Evolutionary conservation across 176 grass and related monocot genomes (phyloP).

Genomic region (Oryza glaberrima): DNA sequence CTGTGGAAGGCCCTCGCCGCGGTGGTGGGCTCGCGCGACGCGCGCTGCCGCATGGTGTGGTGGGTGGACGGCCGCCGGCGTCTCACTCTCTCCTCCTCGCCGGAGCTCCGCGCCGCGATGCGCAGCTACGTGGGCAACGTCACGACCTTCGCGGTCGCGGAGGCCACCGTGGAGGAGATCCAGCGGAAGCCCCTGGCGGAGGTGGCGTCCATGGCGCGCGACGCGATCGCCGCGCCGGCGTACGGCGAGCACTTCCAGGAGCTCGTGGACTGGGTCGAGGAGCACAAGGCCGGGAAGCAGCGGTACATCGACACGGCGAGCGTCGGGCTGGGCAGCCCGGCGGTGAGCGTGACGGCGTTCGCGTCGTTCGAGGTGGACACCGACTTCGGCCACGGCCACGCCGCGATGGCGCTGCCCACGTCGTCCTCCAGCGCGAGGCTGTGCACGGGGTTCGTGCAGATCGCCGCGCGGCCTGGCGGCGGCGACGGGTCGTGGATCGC

Average conservation of each 20-base stretch:
- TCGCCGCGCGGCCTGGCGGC: neutral
- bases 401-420: conserved; percentile 19
- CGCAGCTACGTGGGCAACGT: conserved; percentile 47
- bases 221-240: conserved; percentile 26
- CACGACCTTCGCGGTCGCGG: neutral
- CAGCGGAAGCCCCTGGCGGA: neutral
- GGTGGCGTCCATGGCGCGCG: conserved; percentile 22
- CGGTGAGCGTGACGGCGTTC: conserved; percentile 33
- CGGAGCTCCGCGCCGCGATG: conserved; percentile 14
- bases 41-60: conserved; percentile 45
- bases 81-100: neutral
- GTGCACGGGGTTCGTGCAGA: conserved; percentile 3
- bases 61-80: conserved; percentile 39
- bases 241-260: conserved; percentile 9
- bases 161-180: conserved; percentile 38
- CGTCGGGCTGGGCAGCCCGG: conserved; percentile 44
- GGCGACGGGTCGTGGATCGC: conserved; percentile 41
- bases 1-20: conserved; percentile 49
- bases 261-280: conserved; percentile 51
- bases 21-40: conserved; percentile 22
- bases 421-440: neutral
- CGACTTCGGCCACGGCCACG: conserved; percentile 51
- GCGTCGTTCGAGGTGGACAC: conserved; percentile 30
- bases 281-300: conserved; percentile 16
- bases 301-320: conserved; percentile 28